Evolutionary conservation across 495 filamentous ascomycete species (phyloP).

Genomic region (Sporormia fimetaria): DNA sequence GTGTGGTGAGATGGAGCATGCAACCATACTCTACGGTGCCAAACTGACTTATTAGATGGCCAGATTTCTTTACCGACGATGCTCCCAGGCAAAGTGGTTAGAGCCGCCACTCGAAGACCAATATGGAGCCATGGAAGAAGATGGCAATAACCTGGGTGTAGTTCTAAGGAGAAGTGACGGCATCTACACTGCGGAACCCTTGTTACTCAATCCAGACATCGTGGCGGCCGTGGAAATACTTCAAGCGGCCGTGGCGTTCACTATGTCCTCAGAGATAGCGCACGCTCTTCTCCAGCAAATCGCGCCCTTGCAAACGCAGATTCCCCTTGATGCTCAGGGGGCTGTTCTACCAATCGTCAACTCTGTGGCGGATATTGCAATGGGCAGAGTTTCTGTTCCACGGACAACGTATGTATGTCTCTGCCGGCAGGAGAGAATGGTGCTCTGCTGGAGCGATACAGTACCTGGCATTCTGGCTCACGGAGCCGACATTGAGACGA

Average conservation of each 20-base stretch:
- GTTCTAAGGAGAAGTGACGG: conserved; percentile 18
- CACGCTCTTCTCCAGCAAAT: conserved; percentile 28
- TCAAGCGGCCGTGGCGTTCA: conserved; percentile 31
- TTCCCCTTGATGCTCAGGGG: conserved; percentile 29
- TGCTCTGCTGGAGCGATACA: conserved; percentile 35
- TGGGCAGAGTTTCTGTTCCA: conserved; percentile 20
- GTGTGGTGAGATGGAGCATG: conserved; percentile 15
- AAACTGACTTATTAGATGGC: conserved; percentile 12
- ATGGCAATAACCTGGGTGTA: conserved; percentile 17
- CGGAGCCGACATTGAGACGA: conserved; percentile 31
- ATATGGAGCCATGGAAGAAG: conserved; percentile 19
- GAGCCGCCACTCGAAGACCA: conserved; percentile 22
- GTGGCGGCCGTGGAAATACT: conserved; percentile 25
- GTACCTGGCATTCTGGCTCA: conserved; percentile 32
- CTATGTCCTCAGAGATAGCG: conserved; percentile 34
- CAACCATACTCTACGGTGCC: not conserved
- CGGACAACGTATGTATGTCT: conserved; percentile 29
- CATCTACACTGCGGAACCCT: conserved; percentile 21
- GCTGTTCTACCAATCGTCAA: conserved; percentile 31
- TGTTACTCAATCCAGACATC: conserved; percentile 24
- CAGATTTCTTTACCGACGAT: conserved; percentile 18
- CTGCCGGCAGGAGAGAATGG: conserved; percentile 30
- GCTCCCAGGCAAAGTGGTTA: conserved; percentile 22
- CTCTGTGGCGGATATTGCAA: conserved; percentile 26
- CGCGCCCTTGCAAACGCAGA: conserved; percentile 31